Percentiles rank a stretch among this genome's conserved stretches.
Conservation (phyloP, 257 asterid genomes). For the Solanum chiquidenum region DNA sequence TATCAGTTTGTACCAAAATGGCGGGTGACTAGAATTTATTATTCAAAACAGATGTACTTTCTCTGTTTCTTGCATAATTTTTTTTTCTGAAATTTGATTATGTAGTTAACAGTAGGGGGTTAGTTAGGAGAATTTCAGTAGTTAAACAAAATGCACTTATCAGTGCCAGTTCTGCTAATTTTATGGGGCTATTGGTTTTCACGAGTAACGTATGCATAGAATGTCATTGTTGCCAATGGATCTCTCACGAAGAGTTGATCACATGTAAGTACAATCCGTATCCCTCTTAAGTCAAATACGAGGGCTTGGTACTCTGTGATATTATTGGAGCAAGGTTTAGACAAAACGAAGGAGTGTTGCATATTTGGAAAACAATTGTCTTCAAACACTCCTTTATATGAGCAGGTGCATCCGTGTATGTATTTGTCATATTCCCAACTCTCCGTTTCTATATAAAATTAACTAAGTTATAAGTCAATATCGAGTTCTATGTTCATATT, state of each 20-base stretch:
- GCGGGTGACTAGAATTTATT: background rate
- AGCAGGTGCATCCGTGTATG: background rate
- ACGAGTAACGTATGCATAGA: too few species aligned
- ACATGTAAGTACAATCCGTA: background rate
- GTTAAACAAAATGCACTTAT: too few species aligned
- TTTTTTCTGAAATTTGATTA: background rate
- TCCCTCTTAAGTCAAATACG: background rate
- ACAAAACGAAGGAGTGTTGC: background rate
- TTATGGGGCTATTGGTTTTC: too few species aligned
- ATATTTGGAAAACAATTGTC: background rate
- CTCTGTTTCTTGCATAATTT: background rate
- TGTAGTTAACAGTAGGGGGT: background rate
- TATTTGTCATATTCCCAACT: background rate
- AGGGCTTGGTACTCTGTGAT: background rate
- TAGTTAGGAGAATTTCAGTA: background rate
- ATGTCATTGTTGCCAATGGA: too few species aligned
- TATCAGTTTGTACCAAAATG: too few species aligned
- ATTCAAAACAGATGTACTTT: background rate
- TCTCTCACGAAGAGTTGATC: too few species aligned
- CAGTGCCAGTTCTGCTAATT: too few species aligned
- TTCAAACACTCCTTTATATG: background rate
- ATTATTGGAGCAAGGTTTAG: background rate
- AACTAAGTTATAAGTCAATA: background rate
- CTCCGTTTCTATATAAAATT: background rate
- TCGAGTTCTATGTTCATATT: background rate